Conservation (phyloP, 441 rosid species). For the Capsella rubella region DNA sequence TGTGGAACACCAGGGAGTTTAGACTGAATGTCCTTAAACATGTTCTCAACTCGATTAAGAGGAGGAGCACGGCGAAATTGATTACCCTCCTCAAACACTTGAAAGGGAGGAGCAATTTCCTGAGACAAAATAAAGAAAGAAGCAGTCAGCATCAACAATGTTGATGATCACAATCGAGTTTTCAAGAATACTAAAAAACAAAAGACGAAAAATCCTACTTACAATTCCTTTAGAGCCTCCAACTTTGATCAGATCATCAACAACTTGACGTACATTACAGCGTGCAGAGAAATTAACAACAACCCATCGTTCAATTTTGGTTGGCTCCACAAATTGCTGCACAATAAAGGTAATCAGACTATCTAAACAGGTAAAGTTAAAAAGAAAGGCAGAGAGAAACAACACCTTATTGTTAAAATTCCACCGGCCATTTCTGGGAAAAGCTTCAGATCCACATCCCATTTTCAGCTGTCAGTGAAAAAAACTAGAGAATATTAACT, state of each 20-base stretch:
- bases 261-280: slow-evolving; percentile 61
- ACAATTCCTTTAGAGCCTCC: slow-evolving; percentile 77
- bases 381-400: neutral
- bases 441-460: slow-evolving; percentile 73
- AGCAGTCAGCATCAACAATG: neutral
- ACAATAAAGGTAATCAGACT: slow-evolving; percentile 37
- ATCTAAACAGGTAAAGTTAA: slow-evolving; percentile 5
- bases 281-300: slow-evolving; percentile 79
- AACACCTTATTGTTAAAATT: slow-evolving; percentile 78
- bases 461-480: slow-evolving; percentile 59
- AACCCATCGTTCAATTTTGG: slow-evolving; percentile 70
- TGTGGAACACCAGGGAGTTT: slow-evolving; percentile 79
- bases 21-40: slow-evolving; percentile 72
- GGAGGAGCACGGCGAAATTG: slow-evolving; percentile 64
- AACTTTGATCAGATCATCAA: slow-evolving; percentile 59
- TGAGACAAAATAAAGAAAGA: slow-evolving; percentile 33
- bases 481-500: neutral
- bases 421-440: slow-evolving; percentile 81
- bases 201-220: slow-evolving; percentile 41
- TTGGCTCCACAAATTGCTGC: slow-evolving; percentile 75
- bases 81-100: slow-evolving; percentile 69
- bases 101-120: slow-evolving; percentile 58
- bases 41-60: slow-evolving; percentile 67
- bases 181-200: neutral
- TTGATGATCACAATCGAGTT: slow-evolving; percentile 23